Conservation (phyloP, 108 stramenopile genomes). For the Conticribra weissflogii region DNA sequence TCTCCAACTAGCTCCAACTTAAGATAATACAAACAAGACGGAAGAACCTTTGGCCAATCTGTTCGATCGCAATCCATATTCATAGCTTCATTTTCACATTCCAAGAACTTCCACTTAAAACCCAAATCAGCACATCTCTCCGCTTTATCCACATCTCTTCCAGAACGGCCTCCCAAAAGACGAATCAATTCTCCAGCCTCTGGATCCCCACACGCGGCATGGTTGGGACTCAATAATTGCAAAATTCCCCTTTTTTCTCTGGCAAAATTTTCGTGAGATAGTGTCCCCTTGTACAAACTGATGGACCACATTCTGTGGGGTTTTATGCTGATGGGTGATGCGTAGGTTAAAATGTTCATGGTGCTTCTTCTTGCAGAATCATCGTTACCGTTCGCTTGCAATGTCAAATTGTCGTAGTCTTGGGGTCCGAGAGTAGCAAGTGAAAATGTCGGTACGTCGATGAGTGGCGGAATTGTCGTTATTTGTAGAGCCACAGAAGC, state of each 20-base stretch:
- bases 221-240: constrained; percentile 61
- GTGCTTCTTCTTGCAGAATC: constrained; percentile 28
- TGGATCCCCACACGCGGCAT: constrained; percentile 18
- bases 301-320: constrained; percentile 78
- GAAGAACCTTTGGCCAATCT: constrained; percentile 52
- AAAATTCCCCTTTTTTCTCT: constrained; percentile 60
- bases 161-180: constrained; percentile 68
- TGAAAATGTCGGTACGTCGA: constrained; percentile 80
- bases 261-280: constrained; percentile 69
- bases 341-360: constrained; percentile 87
- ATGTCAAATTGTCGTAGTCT: not conserved
- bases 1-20: constrained; percentile 52
- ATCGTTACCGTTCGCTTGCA: not conserved
- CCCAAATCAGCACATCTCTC: constrained; percentile 49
- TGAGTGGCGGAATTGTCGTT: constrained; percentile 56
- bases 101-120: constrained; percentile 48
- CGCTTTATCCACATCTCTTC: constrained; percentile 66
- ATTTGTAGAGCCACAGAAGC: constrained; percentile 12
- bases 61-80: constrained; percentile 13
- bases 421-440: constrained; percentile 58
- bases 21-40: constrained; percentile 66
- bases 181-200: constrained; percentile 38
- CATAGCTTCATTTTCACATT: not conserved
- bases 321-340: constrained; percentile 70
- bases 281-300: constrained; percentile 73